phyloP scores from a whole-genome alignment of 805 yeast genomes.

The Sugiyamaella mastotermitis region DNA sequence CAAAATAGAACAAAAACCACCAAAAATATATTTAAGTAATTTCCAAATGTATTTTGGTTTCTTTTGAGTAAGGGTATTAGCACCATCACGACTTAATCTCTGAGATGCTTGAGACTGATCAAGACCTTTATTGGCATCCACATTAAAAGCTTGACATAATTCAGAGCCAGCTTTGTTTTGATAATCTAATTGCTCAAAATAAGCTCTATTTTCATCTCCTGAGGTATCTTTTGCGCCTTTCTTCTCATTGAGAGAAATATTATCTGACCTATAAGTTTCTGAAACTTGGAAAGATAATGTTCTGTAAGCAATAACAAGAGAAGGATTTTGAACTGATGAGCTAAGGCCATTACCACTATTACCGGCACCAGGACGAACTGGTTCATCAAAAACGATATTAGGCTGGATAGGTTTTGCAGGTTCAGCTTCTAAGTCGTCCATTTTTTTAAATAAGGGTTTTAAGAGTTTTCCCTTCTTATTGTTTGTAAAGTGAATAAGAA shows the following conservation, averaged over 20 bases:
- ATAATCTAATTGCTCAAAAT: slow-evolving; percentile 12
- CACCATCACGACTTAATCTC: slow-evolving; percentile 12
- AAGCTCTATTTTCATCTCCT: too few species aligned
- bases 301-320: slow-evolving; percentile 8
- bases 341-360: not conserved
- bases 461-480: too few species aligned
- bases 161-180: slow-evolving; percentile 6
- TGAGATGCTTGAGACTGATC: slow-evolving; percentile 1
- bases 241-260: not conserved
- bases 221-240: slow-evolving; percentile 3
- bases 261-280: slow-evolving; percentile 6
- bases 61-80: slow-evolving; percentile 9
- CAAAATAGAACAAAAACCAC: slow-evolving; percentile 43
- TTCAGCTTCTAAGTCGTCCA: too few species aligned
- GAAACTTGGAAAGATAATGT: slow-evolving; percentile 14
- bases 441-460: too few species aligned
- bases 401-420: too few species aligned
- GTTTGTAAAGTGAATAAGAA: too few species aligned
- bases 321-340: slow-evolving; percentile 1
- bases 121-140: slow-evolving; percentile 7
- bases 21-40: slow-evolving; percentile 38
- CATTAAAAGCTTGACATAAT: slow-evolving; percentile 11
- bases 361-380: too few species aligned
- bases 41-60: slow-evolving; percentile 24
- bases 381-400: too few species aligned